phyloP scores from a whole-genome alignment of 306 rosid species.

The Ormosia semicastrata region DNA sequence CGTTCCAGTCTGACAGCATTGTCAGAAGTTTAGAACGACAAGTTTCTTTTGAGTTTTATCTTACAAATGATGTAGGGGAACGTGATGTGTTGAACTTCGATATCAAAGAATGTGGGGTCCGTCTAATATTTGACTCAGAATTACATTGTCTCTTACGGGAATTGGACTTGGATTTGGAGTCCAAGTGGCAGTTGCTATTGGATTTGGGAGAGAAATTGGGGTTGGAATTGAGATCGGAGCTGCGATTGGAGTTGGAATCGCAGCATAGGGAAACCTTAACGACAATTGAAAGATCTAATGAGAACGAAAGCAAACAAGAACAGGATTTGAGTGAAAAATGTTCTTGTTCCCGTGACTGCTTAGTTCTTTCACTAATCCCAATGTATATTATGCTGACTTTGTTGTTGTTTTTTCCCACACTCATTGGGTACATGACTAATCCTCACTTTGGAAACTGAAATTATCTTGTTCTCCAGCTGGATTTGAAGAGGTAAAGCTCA shows the following conservation, averaged over 20 bases:
- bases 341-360: background rate
- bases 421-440: too few species aligned
- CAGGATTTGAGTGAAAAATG: background rate
- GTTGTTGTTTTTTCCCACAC: too few species aligned
- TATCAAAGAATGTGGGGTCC: background rate
- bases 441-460: too few species aligned
- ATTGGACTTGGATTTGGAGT: background rate
- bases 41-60: background rate
- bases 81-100: background rate
- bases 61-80: background rate
- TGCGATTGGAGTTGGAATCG: background rate
- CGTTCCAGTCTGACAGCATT: background rate
- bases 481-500: too few species aligned
- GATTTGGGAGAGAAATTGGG: background rate
- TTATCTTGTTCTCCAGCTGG: too few species aligned
- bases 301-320: background rate
- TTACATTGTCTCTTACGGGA: background rate
- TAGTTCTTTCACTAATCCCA: too few species aligned
- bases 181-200: too few species aligned
- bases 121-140: background rate
- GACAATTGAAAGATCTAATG: background rate
- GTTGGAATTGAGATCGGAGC: too few species aligned
- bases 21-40: background rate
- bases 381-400: too few species aligned
- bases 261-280: background rate